Evolutionary conservation across 75 land plant genomes (phyloP), one percentile per base, ranked within the genome.

Genomic region (Chamaecyparis obtusa): DNA sequence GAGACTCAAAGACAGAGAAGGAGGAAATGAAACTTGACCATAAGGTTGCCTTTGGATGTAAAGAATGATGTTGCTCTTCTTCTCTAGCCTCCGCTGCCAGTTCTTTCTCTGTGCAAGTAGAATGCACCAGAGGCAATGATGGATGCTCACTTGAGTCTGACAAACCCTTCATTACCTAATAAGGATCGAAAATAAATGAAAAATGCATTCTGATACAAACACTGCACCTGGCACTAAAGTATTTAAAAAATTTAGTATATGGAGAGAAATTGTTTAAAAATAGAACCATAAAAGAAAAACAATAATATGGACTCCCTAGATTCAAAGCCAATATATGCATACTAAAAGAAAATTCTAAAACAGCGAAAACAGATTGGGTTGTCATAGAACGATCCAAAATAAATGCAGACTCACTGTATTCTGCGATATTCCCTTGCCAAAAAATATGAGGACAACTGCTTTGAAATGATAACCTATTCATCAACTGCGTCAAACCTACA

Each of bases 101-200:
- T 21, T 84, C 56, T 82, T 69, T 49, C 77, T 89, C 86, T 84
- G 32, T 16, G 43, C 56, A 21, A 82, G 27, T 71, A 83, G 57
- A 83, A 79, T 24, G 69, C 24, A 21, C 27, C 30, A 86, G 86
- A 81, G 86, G 60, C 55, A 43, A 77, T 56, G 74, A 86, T 49
- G 88, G 83, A 67, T 35, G 76, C 41, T 32, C 87, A 83, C 37
- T 81, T 69, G 64, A 86, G 85, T 88, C 92, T 85, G 78, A 84
- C 83, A 89, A 91, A 83, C 85, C 90, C 92, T 87, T 91, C 94
- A 93, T 92, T 88, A 92, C 88, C 90, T 89, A 92, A 71, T 30
- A 37, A 36, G 78, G 76, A 74, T 74, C 33, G 76, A 11, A 33
- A 74, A 33, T 74, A 24, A 74, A 74, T 32, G 37, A 74, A 74